These are phyloP conservation scores for Trichocladium antarcticum DNA, from an alignment of 495 filamentous ascomycete species.

Conservation along the genomic window DNA sequence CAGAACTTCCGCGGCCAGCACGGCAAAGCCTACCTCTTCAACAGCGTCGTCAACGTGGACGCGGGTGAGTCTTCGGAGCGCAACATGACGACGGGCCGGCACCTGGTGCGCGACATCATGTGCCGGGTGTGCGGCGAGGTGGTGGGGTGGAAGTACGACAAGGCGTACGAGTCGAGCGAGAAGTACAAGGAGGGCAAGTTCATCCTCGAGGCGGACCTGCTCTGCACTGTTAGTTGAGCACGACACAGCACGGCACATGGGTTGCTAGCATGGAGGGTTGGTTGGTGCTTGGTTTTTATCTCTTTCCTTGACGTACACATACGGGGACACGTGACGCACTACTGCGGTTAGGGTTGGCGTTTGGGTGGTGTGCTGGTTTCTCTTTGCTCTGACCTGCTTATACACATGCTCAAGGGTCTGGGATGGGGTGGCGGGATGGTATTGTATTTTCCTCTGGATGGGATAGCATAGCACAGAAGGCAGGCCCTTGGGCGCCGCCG, in stretches of 20 bases:
- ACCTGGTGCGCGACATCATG: slow-evolving; percentile 83
- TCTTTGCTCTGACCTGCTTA: background rate
- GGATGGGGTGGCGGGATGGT: background rate
- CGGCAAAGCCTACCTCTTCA: slow-evolving; percentile 96
- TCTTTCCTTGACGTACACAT: background rate
- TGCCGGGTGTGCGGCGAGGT: slow-evolving; percentile 83
- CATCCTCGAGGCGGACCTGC: slow-evolving; percentile 86
- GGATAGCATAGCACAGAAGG: too few relatives aligned
- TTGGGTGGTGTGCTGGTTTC: background rate
- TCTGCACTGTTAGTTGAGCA: slow-evolving; percentile 53
- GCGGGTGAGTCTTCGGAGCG: slow-evolving; percentile 74
- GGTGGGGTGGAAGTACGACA: slow-evolving; percentile 99
- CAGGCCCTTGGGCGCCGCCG: too few relatives aligned
- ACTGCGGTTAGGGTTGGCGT: background rate
- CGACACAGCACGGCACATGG: background rate
- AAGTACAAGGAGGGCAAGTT: slow-evolving; percentile 99
- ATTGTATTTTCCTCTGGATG: background rate
- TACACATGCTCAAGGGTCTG: background rate
- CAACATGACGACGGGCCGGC: slow-evolving; percentile 96
- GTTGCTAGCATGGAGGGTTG: background rate
- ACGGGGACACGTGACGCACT: background rate
- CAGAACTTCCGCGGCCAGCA: slow-evolving; percentile 98
- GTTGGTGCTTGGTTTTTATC: background rate
- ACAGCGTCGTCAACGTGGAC: slow-evolving; percentile 80
- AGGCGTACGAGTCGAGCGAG: slow-evolving; percentile 80